Evolutionary conservation across 148 eudicot species (phyloP), one percentile per base, ranked within the genome.

Genomic region (Diospyros kaki): DNA sequence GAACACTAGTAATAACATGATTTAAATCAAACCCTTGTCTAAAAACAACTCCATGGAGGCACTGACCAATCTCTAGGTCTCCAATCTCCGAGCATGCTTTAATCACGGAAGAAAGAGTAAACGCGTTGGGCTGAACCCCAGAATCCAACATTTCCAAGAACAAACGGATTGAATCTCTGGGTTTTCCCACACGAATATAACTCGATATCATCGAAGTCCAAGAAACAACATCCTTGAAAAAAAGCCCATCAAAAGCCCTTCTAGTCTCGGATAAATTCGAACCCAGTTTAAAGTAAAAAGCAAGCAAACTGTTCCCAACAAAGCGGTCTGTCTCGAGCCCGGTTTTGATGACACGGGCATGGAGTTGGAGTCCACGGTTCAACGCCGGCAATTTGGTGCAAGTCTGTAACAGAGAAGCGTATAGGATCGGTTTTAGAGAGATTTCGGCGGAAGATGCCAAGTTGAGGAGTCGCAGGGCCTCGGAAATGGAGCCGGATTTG

Each of bases 201-300:
- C 88, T 93, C 14, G 94, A 86, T 9, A 91, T 80, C 89, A 93
- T 88, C 15, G 94, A 93, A 54, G 92, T 86, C 97, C 98, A 93
- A 5, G 98, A 86, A 53, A 93, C 83, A 50, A 86, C 97, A 80
- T 93, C 97, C 74, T 83, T 93, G n/a, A 65, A 58, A 70, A 17
- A 59, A 78, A 93, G 78, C 17, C 82, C 88, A 68, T 78, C 83
- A 76, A 91, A 93, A 66, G 88, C 74, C 60, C 77, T 84, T 17
- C 81, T 68, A 1, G 94, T 86, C 2, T 84, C 75, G 0, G 58
- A 70, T 45, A 89, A 80, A 58, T 84, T 46, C 0, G 79, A 43
- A 39, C 91, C 80, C 75, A 89, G 44, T 55, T 93, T 93, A 73
- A 87, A 89, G 80, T 93, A 93, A 38, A 91, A 69, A 28, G 94